Base-by-base conservation (phyloP, 208 protist species). In the Acanthamoeba lenticulata region DNA sequence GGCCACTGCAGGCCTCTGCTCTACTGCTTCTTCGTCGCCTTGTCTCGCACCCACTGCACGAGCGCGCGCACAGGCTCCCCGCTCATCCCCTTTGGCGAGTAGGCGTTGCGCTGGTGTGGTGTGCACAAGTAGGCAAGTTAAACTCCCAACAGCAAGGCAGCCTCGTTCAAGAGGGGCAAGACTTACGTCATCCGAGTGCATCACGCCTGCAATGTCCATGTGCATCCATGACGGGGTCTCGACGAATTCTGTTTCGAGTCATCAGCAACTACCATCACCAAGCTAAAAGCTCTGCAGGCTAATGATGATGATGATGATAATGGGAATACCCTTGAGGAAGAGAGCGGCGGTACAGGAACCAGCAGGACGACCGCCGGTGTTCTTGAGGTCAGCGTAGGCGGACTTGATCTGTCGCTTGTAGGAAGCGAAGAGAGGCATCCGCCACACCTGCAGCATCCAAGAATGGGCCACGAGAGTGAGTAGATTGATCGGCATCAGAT, bases 181-280 rank as follows among this genome's bases (percentile, higher is more conserved):
- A 24, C 83, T 77, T 92, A 90, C 93, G 36, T 94, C 94, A 21
- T 36, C 36, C 0, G 93, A 77, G n/a, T 81, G 49, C 96, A 97
- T 96, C 13, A 96, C 94, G 45, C 96, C 96, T 13, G 96, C 96
- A 92, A 97, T 97, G 81, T 97, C 96, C 3, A 97, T 52, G 60
- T 97, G 96, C n/a, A 94, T 93, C 94, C 95, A 97, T 13, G 40
- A 17, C 2, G 65, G 38, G 11, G 57, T 92, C 36, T 89, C 81
- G 4, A 89, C 81, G 7, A 79, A 79, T 55, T 92, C 69, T 81
- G 69, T 44, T 13, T 65, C 9, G 29, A 17, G 81, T 2, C n/a
- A n/a, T 69, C 42, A 60, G 42, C 36, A n/a, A 24, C 32, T 6
- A 34, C n/a, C n/a, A n/a, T n/a, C n/a, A n/a, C n/a, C n/a, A n/a